These are phyloP conservation scores for Fusarium musae DNA, from an alignment of 2,329 filamentous ascomycete genomes.

Conservation along the genomic window DNA sequence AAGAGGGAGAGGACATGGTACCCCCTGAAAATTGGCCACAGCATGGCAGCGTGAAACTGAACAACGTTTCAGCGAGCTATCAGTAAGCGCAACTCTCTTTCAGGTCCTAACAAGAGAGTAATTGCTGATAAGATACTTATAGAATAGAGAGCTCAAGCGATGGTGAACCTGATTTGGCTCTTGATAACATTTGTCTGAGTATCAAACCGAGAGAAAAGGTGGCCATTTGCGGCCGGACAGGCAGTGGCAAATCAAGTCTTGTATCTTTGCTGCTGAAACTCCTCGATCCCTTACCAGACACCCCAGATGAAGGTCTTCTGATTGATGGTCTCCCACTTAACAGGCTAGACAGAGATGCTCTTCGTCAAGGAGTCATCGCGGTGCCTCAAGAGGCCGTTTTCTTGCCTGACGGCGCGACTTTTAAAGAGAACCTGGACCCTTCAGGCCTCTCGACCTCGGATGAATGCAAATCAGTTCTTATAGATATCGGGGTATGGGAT, in stretches of 20 bases:
- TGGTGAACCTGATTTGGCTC: conserved; percentile 32
- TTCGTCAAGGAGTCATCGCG: conserved; percentile 61
- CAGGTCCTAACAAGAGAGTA: conserved; percentile 12
- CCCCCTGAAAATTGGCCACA: conserved; percentile 47
- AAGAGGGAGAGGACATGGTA: conserved; percentile 28
- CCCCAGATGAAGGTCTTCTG: conserved; percentile 35
- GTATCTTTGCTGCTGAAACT: conserved; percentile 55
- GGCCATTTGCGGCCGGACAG: conserved; percentile 52
- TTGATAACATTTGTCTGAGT: conserved; percentile 43
- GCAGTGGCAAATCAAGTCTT: conserved; percentile 58
- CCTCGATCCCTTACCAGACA: conserved; percentile 51
- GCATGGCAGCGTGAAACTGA: conserved; percentile 45
- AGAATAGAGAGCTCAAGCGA: not conserved
- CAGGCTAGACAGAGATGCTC: conserved; percentile 52
- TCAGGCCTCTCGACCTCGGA: conserved; percentile 41
- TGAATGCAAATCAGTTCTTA: conserved; percentile 50
- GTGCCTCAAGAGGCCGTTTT: conserved; percentile 66
- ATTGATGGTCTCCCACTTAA: conserved; percentile 56
- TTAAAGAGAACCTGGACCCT: conserved; percentile 58
- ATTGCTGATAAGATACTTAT: conserved; percentile 27
- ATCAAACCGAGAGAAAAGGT: conserved; percentile 49
- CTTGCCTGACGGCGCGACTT: conserved; percentile 55
- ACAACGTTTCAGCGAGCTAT: conserved; percentile 49
- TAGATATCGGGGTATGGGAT: conserved; percentile 48
- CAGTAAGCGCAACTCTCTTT: conserved; percentile 34